These are phyloP conservation scores for Hanseniaspora guilliermondii DNA, from an alignment of 805 yeast species.

Conservation along the genomic window DNA sequence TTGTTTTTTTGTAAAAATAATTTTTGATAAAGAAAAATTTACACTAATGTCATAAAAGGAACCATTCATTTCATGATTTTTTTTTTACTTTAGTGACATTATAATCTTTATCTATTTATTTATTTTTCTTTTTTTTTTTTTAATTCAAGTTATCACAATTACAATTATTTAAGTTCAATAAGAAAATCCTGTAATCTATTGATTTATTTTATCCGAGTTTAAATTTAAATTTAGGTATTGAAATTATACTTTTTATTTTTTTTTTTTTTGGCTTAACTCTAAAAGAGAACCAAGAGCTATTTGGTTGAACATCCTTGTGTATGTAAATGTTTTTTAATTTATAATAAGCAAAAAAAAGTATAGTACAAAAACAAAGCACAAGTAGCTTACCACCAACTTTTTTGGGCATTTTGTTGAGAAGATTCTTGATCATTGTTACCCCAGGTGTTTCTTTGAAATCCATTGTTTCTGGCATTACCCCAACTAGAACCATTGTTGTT, in stretches of 20 bases:
- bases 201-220: constrained; percentile 4
- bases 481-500: constrained; percentile 18
- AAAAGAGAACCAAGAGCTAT: no score
- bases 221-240: neutral
- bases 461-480: constrained; percentile 19
- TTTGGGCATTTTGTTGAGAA: constrained; percentile 15
- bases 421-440: constrained; percentile 25
- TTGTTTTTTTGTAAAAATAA: no score
- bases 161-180: neutral
- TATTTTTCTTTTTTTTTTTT: neutral
- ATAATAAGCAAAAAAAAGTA: no score
- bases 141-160: neutral
- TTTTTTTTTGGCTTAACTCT: no score
- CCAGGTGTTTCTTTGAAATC: constrained; percentile 24
- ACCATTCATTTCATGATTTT: no score
- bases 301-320: no score
- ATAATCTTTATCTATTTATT: neutral
- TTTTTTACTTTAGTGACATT: no score
- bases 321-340: no score
- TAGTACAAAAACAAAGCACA: no score
- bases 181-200: neutral
- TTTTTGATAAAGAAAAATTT: no score
- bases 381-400: constrained; percentile 13
- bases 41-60: no score
- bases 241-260: no score